Evolutionary conservation across 257 asterid species (phyloP).

Genomic region (Solanum ossicruentum): DNA sequence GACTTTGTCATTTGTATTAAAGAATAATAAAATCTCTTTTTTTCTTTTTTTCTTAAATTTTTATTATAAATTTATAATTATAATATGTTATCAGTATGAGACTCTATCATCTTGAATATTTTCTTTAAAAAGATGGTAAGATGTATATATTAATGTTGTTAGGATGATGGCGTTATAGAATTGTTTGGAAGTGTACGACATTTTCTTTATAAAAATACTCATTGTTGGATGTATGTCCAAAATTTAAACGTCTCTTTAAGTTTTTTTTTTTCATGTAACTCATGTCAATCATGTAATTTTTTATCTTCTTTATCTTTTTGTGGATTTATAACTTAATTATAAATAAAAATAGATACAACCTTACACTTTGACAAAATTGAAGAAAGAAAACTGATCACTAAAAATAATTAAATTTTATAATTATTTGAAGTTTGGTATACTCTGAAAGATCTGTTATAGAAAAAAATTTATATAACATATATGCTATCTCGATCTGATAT

Average conservation of each 20-base stretch:
- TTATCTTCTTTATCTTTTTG: background rate
- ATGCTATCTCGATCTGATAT: no score
- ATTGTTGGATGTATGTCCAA: background rate
- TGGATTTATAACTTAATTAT: background rate
- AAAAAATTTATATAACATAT: no score
- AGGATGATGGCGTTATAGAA: no score
- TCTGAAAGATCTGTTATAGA: no score
- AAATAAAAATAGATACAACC: background rate
- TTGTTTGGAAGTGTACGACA: no score
- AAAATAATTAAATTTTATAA: no score
- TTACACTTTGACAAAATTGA: background rate
- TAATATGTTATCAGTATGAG: background rate
- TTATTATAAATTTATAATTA: background rate
- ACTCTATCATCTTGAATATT: background rate
- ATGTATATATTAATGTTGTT: background rate
- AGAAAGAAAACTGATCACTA: background rate
- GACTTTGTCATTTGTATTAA: no score
- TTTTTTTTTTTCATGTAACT: background rate
- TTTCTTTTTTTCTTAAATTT: background rate
- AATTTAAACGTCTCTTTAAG: background rate
- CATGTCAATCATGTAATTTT: background rate
- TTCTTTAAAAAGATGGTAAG: background rate
- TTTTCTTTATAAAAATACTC: no score
- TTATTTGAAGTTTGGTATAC: no score
- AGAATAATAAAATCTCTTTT: background rate